Conservation (phyloP, 176 grass and related monocot genomes). For the Avena sativa region DNA sequence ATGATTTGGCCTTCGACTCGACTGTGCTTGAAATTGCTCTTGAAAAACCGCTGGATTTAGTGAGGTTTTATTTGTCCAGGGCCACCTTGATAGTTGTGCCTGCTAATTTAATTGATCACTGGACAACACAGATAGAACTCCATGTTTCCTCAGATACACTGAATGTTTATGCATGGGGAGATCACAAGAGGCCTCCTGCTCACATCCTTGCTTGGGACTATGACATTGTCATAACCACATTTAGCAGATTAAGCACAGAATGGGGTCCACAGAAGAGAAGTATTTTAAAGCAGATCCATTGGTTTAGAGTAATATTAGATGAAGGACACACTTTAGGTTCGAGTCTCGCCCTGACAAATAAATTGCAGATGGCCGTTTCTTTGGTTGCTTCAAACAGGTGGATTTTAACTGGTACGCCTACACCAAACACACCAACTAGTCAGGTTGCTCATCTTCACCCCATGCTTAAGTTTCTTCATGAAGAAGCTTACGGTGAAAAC, state of each 20-base stretch:
- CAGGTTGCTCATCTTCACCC: conserved; percentile 92
- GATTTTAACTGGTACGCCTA: conserved; percentile 99
- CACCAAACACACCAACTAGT: conserved; percentile 92
- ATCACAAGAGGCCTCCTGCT: conserved; percentile 72
- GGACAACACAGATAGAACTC: conserved; percentile 87
- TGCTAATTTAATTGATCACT: conserved; percentile 96
- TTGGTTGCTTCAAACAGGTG: conserved; percentile 90
- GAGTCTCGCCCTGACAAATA: conserved; percentile 88
- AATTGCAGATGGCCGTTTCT: conserved; percentile 92
- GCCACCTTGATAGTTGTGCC: conserved; percentile 95
- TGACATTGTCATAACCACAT: conserved; percentile 94
- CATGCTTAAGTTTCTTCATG: conserved; percentile 98
- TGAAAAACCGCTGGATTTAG: conserved; percentile 61
- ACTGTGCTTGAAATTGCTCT: conserved; percentile 77
- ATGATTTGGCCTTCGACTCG: conserved; percentile 85
- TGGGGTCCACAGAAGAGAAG: conserved; percentile 87
- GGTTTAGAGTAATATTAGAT: conserved; percentile 90
- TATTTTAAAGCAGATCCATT: conserved; percentile 88
- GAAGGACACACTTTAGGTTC: conserved; percentile 99
- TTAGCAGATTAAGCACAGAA: conserved; percentile 89
- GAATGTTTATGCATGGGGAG: conserved; percentile 70
- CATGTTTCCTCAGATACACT: conserved; percentile 74
- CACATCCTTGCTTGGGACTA: conserved; percentile 95
- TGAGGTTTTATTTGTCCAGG: conserved; percentile 82
- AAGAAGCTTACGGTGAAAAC: conserved; percentile 84